Evolutionary conservation across 768 basidiomycete genomes (phyloP).

Genomic region (Mycena galopus): DNA sequence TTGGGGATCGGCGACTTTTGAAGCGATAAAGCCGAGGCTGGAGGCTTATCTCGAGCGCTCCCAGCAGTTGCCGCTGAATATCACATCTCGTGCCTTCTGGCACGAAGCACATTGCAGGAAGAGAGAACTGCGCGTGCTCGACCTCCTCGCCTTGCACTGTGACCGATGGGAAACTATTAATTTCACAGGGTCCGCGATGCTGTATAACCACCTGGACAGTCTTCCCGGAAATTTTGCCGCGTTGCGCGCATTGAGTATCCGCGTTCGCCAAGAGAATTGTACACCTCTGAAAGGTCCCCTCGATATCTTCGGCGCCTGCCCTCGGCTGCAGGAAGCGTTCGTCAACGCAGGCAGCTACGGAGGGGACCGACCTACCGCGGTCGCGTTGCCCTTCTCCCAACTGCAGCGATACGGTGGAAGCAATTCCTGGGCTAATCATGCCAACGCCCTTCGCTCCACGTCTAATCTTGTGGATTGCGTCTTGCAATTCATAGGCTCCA

Average conservation of each 20-base stretch:
- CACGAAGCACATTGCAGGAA: background rate
- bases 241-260: background rate
- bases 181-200: background rate
- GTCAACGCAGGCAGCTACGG: background rate
- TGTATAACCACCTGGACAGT: background rate
- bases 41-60: constrained; percentile 7
- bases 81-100: background rate
- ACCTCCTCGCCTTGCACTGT: background rate
- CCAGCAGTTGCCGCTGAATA: background rate
- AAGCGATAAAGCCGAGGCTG: background rate
- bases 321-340: background rate
- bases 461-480: constrained; percentile 18
- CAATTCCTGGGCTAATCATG: background rate
- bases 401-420: background rate
- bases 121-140: background rate
- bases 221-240: background rate
- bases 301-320: constrained; percentile 1
- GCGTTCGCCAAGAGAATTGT: background rate
- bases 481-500: background rate
- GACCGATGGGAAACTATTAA: background rate
- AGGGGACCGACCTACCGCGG: background rate
- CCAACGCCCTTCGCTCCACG: background rate
- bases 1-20: no score
- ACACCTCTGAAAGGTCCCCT: no score
- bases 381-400: background rate